Percentiles rank a stretch among this genome's conserved stretches.
phyloP scores from a whole-genome alignment of 1,284 basidiomycete genomes.

The Marasmius tenuissimus region DNA sequence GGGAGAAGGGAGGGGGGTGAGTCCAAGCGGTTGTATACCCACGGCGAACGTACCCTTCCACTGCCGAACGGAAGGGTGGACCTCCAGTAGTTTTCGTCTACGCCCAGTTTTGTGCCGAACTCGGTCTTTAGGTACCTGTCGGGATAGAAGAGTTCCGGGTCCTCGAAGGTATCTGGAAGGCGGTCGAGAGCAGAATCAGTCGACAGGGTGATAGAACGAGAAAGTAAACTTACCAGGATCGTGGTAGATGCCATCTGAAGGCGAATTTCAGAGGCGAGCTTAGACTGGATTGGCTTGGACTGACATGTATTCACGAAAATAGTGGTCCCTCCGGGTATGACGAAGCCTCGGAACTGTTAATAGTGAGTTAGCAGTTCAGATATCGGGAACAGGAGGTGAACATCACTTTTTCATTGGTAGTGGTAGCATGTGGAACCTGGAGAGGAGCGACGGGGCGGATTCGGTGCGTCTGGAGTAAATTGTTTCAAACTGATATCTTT shows the following conservation, averaged over 20 bases:
- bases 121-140: slow-evolving; percentile 15
- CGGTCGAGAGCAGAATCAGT: neutral
- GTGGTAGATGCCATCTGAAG: slow-evolving; percentile 18
- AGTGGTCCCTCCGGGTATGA: slow-evolving; percentile 16
- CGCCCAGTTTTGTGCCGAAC: slow-evolving; percentile 16
- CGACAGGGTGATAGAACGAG: neutral
- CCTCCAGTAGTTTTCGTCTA: slow-evolving; percentile 12
- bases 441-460: slow-evolving; percentile 20
- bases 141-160: slow-evolving; percentile 19
- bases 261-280: neutral
- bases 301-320: slow-evolving; percentile 19
- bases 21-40: neutral
- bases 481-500: neutral
- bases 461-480: slow-evolving; percentile 18
- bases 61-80: slow-evolving; percentile 15
- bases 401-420: slow-evolving; percentile 12
- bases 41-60: slow-evolving; percentile 14
- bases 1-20: neutral
- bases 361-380: neutral
- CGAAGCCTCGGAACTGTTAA: slow-evolving; percentile 15
- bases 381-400: neutral
- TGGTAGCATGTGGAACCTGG: slow-evolving; percentile 14
- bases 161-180: slow-evolving; percentile 15
- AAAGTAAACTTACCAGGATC: slow-evolving; percentile 12
- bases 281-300: neutral